Evolutionary conservation across 495 filamentous ascomycete species (phyloP).

Genomic region (Rostrohypoxylon terebratum): DNA sequence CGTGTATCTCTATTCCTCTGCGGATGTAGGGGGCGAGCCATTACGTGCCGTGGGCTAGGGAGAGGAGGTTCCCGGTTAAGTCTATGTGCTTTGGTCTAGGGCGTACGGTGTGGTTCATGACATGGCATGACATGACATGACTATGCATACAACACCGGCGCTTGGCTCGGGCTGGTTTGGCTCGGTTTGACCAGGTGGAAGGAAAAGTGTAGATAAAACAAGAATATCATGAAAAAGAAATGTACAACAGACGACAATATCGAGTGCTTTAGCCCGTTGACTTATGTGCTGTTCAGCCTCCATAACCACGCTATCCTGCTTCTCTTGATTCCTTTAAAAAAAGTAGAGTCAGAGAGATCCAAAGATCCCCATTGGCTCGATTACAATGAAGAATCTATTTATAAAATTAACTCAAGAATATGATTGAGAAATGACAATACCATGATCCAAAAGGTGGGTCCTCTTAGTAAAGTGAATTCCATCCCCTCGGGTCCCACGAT

Average conservation of each 20-base stretch:
- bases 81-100: background rate
- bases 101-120: background rate
- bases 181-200: conserved; percentile 1
- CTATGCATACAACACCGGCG: background rate
- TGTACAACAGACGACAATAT: conserved; percentile 15
- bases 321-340: no score
- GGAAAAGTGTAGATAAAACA: conserved; percentile 15
- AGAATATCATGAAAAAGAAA: conserved; percentile 24
- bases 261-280: background rate
- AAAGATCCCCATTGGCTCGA: background rate
- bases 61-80: background rate
- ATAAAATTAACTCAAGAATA: no score
- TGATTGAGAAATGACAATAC: no score
- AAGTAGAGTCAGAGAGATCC: no score
- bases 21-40: background rate
- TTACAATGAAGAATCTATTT: background rate
- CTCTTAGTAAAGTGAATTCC: no score
- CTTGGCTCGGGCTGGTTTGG: background rate
- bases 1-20: background rate
- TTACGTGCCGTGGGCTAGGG: background rate
- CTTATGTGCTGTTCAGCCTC: background rate
- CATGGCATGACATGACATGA: background rate
- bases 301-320: background rate
- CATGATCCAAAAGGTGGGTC: no score
- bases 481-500: no score